Conservation (phyloP, 257 asterid species). For the Scutellaria baicalensis region DNA sequence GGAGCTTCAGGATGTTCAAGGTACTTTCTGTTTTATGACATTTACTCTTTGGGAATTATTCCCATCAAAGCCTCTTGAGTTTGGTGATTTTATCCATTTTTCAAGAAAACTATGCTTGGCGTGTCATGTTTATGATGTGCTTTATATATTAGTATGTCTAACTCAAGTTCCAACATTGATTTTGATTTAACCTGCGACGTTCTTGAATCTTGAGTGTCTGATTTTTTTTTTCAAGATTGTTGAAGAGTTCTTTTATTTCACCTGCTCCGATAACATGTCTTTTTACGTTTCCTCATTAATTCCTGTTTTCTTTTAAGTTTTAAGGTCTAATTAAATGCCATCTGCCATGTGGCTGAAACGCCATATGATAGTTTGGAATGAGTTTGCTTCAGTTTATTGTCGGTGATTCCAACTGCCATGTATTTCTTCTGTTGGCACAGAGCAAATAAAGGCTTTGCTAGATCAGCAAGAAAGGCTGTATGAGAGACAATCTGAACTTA, state of each 20-base stretch:
- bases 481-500: conserved; percentile 72
- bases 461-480: conserved; percentile 73
- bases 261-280: background rate
- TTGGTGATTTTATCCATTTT: background rate
- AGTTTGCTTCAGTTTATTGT: background rate
- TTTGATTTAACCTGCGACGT: background rate
- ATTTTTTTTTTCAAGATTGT: background rate
- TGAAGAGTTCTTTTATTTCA: background rate
- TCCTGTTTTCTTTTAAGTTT: background rate
- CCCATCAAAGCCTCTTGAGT: background rate
- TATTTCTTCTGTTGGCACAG: conserved; percentile 30
- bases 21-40: conserved; percentile 13
- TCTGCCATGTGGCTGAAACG: background rate
- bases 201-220: background rate
- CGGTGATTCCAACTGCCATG: background rate
- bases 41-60: background rate
- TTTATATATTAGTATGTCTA: background rate
- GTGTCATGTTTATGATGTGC: background rate
- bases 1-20: conserved; percentile 86
- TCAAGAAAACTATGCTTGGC: background rate
- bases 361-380: background rate
- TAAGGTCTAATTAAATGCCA: background rate
- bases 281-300: background rate
- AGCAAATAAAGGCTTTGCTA: conserved; percentile 62
- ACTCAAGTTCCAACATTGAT: background rate